Evolutionary conservation across 140 eudicot species (phyloP), one percentile per base, ranked within the genome.

Genomic region (Artemisia princeps): DNA sequence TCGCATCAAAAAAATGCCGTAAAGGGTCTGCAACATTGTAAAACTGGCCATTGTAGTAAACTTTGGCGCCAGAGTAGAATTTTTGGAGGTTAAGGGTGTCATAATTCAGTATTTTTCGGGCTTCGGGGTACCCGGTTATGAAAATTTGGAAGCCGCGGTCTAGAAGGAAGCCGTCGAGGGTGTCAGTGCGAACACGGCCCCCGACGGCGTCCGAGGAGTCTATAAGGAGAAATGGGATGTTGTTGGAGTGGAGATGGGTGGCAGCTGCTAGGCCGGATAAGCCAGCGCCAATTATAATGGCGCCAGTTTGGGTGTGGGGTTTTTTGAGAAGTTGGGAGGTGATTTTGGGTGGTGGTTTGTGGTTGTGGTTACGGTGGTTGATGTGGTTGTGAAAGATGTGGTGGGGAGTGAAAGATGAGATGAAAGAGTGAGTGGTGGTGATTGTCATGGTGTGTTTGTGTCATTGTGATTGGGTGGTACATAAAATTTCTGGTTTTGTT

Each of bases 61-160:
- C 94, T 56, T 64, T 65, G 0, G 98, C 96, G 0, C 98, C 98
- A 64, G 98, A 81, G 77, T 87, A 92, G 71, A 92, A 92, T 42
- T 77, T 81, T 14, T 64, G 76, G 56, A 92, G 87, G 7, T 83
- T 37, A 0, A 92, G 69, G 14, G 84, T 37, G 11, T 82, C 15
- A 71, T 87, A 88, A 37, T 92, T 79, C 13, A 92, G 86, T 28
- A 92, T 40, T 42, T 71, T 82, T 51, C 28, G 74, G n/a, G 96
- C 98, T 77, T 88, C 95, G 0, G 98, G 98, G 68, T 92, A 92
- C 0, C 95, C 96, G 10, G 98, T 92, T 79, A 92, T 85, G 84
- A 92, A 88, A 76, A 92, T 92, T 20, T 92, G 98, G 81, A 92
- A 92, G 20, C 98, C 98, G 12, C 98, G 96, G 73, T 92, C 98